Evolutionary conservation across 495 filamentous ascomycete species (phyloP).

Genomic region (Neurospora intermedia): DNA sequence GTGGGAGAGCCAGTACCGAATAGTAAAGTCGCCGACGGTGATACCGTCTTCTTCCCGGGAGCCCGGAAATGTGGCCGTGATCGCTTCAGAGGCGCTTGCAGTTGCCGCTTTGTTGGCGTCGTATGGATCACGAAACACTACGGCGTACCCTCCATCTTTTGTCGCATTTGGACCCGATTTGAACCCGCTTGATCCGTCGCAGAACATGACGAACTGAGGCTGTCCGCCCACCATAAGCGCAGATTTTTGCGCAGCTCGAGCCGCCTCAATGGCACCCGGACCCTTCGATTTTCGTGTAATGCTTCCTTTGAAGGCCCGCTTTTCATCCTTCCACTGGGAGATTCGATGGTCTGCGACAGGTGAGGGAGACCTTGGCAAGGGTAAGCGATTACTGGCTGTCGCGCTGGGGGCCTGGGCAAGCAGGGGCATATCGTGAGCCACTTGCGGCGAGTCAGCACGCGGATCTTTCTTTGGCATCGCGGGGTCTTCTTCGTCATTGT

Average conservation of each 20-base stretch:
- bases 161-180: accelerated
- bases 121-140: neutral
- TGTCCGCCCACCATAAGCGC: neutral
- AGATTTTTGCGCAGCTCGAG: neutral
- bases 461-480: neutral
- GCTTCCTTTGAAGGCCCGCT: neutral
- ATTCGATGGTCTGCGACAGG: neutral
- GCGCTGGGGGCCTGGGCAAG: neutral
- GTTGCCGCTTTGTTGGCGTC: neutral
- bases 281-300: neutral
- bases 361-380: neutral
- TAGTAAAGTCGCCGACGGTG: neutral
- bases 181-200: neutral
- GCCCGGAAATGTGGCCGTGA: accelerated
- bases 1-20: neutral
- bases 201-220: neutral
- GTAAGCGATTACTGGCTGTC: neutral
- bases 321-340: neutral
- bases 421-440: accelerated
- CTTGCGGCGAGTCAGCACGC: neutral
- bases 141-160: neutral
- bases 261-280: neutral
- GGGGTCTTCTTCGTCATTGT: neutral
- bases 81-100: neutral
- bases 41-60: neutral